Conservation (phyloP, 495 filamentous ascomycete species). For the Hyaloscypha variabilis region DNA sequence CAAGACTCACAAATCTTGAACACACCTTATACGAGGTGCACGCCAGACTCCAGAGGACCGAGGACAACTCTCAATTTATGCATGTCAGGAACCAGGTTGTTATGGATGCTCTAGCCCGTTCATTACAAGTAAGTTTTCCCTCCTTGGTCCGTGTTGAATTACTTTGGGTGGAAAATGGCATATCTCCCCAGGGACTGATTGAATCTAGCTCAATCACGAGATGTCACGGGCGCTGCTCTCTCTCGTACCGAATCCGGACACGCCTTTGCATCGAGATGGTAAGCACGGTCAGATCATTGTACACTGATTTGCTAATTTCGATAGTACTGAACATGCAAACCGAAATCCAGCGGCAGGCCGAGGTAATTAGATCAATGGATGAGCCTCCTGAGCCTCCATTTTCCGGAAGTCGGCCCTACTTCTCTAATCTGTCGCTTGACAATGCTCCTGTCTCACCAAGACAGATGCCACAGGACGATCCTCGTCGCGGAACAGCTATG, state of each 20-base stretch:
- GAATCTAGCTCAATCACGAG: conserved; percentile 63
- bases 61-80: conserved; percentile 79
- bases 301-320: conserved; percentile 16
- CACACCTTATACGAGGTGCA: conserved; percentile 82
- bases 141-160: neutral
- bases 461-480: conserved; percentile 84
- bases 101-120: conserved; percentile 77
- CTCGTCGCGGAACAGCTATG: conserved; percentile 56
- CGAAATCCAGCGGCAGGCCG: conserved; percentile 84
- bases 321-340: conserved; percentile 78
- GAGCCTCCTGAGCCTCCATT: conserved; percentile 77
- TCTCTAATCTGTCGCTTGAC: conserved; percentile 70
- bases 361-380: conserved; percentile 67
- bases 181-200: neutral
- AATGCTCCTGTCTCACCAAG: conserved; percentile 89
- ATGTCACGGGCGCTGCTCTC: conserved; percentile 72
- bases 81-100: conserved; percentile 80
- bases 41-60: conserved; percentile 72
- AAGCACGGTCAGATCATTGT: conserved; percentile 36
- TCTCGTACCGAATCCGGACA: conserved; percentile 68
- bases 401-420: conserved; percentile 74
- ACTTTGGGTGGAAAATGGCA: neutral
- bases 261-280: conserved; percentile 64
- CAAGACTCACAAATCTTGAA: conserved; percentile 75
- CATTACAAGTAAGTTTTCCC: conserved; percentile 63